Conservation (phyloP, 768 basidiomycete genomes). For the Leccinellum luteum region DNA sequence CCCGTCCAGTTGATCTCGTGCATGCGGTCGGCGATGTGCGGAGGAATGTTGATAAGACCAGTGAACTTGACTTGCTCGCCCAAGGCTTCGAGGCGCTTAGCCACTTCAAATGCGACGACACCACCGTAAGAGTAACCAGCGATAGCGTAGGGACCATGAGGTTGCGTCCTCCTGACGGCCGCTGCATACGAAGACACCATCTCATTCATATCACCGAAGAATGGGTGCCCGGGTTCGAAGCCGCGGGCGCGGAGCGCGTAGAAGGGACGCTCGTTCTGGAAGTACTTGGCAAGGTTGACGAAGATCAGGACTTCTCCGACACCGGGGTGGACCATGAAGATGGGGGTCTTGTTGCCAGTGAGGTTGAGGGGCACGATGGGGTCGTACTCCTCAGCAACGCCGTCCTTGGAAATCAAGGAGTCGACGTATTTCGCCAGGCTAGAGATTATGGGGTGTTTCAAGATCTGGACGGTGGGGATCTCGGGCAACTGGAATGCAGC, state of each 20-base stretch:
- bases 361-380: neutral
- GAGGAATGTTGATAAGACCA: neutral
- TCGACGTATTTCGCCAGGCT: conserved; percentile 32
- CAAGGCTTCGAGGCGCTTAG: neutral
- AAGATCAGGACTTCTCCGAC: neutral
- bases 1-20: neutral
- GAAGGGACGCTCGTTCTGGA: neutral
- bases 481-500: conserved; percentile 27
- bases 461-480: conserved; percentile 38
- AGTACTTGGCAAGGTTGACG: neutral
- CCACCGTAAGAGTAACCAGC: neutral
- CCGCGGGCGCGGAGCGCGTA: neutral
- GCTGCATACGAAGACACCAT: neutral
- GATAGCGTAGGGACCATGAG: neutral
- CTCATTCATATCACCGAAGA: neutral
- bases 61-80: neutral
- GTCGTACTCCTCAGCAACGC: neutral
- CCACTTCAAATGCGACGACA: neutral
- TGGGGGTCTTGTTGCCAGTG: neutral
- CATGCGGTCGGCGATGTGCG: neutral
- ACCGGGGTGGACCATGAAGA: neutral
- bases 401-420: conserved; percentile 22
- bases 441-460: conserved; percentile 32
- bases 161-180: neutral
- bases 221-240: neutral